Conservation (phyloP, 2,329 filamentous ascomycete genomes). For the Neopestalotiopsis sp. region DNA sequence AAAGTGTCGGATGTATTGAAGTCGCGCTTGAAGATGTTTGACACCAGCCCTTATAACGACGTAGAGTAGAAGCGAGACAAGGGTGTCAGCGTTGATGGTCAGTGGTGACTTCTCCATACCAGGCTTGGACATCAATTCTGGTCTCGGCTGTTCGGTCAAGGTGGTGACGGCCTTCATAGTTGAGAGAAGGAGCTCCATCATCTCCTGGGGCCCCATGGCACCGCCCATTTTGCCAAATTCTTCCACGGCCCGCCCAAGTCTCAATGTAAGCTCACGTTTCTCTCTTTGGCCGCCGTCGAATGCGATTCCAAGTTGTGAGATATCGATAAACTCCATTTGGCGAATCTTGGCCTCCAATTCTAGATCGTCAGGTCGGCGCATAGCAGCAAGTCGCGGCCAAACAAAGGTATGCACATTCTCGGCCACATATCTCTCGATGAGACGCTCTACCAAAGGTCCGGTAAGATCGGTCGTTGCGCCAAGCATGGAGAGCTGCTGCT, state of each 20-base stretch:
- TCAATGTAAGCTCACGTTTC: slow-evolving; percentile 80
- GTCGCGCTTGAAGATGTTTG: slow-evolving; percentile 82
- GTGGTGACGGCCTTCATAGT: slow-evolving; percentile 86
- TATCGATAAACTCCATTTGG: slow-evolving; percentile 92
- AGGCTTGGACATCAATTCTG: slow-evolving; percentile 39
- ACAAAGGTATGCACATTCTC: slow-evolving; percentile 92
- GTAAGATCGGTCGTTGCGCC: slow-evolving; percentile 94
- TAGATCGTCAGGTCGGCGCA: slow-evolving; percentile 81
- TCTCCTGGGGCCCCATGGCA: slow-evolving; percentile 83
- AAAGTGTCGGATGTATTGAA: slow-evolving; percentile 96
- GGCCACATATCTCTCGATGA: slow-evolving; percentile 93
- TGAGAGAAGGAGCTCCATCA: slow-evolving; percentile 80
- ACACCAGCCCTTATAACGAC: slow-evolving; percentile 93
- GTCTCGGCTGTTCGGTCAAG: slow-evolving; percentile 57
- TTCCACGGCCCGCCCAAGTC: slow-evolving; percentile 80
- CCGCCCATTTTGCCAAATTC: slow-evolving; percentile 86
- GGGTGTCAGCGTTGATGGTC: slow-evolving; percentile 81
- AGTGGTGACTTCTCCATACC: slow-evolving; percentile 60
- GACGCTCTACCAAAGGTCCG: slow-evolving; percentile 85
- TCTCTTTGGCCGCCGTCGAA: slow-evolving; percentile 79
- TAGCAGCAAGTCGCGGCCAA: slow-evolving; percentile 80
- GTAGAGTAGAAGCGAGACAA: slow-evolving; percentile 89
- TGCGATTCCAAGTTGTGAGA: slow-evolving; percentile 89
- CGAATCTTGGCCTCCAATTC: slow-evolving; percentile 89
- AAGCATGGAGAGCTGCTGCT: slow-evolving; percentile 89